Evolutionary conservation across 306 rosid genomes (phyloP).

Genomic region (Hippophae tibetana): DNA sequence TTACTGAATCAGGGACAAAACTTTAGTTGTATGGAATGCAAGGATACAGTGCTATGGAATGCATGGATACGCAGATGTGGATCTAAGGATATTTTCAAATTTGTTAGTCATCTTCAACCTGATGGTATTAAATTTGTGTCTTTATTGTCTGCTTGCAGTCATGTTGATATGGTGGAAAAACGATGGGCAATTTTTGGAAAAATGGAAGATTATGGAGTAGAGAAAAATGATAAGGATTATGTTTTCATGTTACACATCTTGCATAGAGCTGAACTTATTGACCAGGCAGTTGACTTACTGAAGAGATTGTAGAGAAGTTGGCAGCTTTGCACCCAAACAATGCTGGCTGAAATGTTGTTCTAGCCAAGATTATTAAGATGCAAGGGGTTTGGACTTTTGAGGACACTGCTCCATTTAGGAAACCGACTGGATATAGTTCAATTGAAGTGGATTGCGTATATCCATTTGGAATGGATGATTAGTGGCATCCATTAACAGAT

Average conservation of each 20-base stretch:
- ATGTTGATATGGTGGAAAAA: conserved; percentile 49
- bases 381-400: conserved; percentile 37
- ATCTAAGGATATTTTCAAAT: conserved; percentile 40
- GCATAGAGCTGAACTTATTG: conserved; percentile 62
- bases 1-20: conserved; percentile 31
- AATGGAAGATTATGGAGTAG: conserved; percentile 51
- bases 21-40: conserved; percentile 47
- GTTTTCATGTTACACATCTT: conserved; percentile 71
- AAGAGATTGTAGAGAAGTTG: conserved; percentile 56
- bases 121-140: conserved; percentile 48
- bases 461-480: conserved; percentile 55
- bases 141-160: conserved; percentile 65
- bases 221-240: conserved; percentile 49
- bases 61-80: conserved; percentile 53
- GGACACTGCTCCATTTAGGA: conserved; percentile 61
- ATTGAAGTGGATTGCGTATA: conserved; percentile 49
- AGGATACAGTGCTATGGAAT: conserved; percentile 68
- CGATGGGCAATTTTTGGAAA: conserved; percentile 43
- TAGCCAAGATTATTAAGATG: conserved; percentile 69
- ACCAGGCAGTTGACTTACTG: conserved; percentile 49
- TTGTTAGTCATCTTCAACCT: conserved; percentile 32
- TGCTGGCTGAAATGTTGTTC: conserved; percentile 49
- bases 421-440: conserved; percentile 58
- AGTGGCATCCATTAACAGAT: conserved; percentile 34
- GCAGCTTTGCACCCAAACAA: conserved; percentile 49